Percentiles rank a stretch among this genome's conserved stretches.
These are phyloP conservation scores for Pyrenopolyporus hunteri DNA, from an alignment of 495 filamentous ascomycete species.

Conservation along the genomic window DNA sequence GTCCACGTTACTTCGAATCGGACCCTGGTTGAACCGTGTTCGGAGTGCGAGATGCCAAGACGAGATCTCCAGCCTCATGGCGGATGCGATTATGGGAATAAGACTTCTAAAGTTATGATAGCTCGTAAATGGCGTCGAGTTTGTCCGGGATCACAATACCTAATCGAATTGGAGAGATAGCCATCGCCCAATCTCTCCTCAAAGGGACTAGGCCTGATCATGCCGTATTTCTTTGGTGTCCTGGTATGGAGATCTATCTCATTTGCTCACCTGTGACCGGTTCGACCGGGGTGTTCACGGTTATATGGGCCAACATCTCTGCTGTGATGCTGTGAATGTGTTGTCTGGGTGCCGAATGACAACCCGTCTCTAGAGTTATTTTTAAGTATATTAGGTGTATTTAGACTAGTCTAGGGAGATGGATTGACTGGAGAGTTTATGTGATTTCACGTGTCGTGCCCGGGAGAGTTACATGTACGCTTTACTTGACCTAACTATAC, in stretches of 20 bases:
- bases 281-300: not conserved
- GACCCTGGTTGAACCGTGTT: conserved; percentile 7
- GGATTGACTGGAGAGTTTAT: no score
- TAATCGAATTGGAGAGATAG: not conserved
- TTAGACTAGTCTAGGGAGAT: not conserved
- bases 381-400: not conserved
- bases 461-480: not conserved
- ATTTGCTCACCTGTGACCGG: not conserved
- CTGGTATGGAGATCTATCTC: no score
- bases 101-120: no score
- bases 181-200: no score
- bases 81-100: no score
- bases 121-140: not conserved
- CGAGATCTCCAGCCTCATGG: conserved; percentile 16
- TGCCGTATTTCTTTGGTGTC: no score
- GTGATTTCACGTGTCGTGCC: conserved; percentile 21
- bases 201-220: no score
- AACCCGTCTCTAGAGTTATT: conserved; percentile 20
- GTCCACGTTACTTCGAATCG: conserved; percentile 10
- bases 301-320: not conserved
- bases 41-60: conserved; percentile 13
- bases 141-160: not conserved
- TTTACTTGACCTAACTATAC: no score
- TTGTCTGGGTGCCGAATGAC: conserved; percentile 5
- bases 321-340: not conserved